Evolutionary conservation across 2,329 filamentous ascomycete genomes (phyloP).

Genomic region (Ceratocystis variospora): DNA sequence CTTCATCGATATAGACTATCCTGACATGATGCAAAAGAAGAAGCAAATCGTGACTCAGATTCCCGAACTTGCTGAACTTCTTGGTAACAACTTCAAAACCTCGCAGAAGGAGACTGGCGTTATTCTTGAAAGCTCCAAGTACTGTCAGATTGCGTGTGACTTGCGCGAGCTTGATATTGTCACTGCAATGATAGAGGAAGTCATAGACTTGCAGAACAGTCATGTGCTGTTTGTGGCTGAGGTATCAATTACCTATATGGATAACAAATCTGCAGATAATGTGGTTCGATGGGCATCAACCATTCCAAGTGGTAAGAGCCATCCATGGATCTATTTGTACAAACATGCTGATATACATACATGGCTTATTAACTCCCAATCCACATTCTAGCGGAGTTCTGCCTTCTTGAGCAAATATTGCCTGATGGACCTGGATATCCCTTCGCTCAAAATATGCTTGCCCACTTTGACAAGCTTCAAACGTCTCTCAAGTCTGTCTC

Average conservation of each 20-base stretch:
- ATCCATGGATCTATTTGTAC: background rate
- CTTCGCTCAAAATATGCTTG: conserved; percentile 75
- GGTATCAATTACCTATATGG: conserved; percentile 86
- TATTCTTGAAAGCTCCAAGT: conserved; percentile 52
- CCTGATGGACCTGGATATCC: conserved; percentile 66
- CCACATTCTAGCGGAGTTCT: conserved; percentile 53
- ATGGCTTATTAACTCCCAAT: conserved; percentile 21
- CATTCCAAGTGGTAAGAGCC: conserved; percentile 47
- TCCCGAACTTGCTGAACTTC: conserved; percentile 37
- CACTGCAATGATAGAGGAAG: conserved; percentile 41
- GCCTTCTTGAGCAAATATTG: conserved; percentile 72
- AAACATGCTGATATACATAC: background rate
- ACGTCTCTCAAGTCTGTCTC: conserved; percentile 64
- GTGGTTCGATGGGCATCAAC: conserved; percentile 66
- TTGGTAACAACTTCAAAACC: conserved; percentile 26
- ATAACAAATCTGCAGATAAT: conserved; percentile 54
- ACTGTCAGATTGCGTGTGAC: conserved; percentile 71
- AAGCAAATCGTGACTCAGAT: conserved; percentile 51
- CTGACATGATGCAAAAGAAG: conserved; percentile 64
- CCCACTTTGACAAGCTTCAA: conserved; percentile 67
- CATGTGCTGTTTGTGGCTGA: conserved; percentile 72
- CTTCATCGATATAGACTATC: conserved; percentile 81
- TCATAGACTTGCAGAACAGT: conserved; percentile 44
- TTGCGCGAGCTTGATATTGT: conserved; percentile 53
- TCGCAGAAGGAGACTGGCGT: conserved; percentile 28